Conservation (phyloP, 306 rosid species). For the Mimosa bimucronata region DNA sequence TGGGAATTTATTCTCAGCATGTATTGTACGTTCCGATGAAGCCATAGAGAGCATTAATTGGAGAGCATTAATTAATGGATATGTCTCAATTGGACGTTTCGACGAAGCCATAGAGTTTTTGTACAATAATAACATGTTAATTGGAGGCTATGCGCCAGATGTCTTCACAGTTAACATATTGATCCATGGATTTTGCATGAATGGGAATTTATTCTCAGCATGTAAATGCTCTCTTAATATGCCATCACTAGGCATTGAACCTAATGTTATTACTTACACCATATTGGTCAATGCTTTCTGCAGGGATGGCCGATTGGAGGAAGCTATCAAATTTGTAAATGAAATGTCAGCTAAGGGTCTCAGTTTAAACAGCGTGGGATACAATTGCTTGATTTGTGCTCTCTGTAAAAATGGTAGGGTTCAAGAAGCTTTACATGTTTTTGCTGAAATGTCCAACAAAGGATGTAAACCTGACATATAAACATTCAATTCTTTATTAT, state of each 20-base stretch:
- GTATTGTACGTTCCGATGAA: too few species aligned
- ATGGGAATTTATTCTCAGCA: slow-evolving; percentile 72
- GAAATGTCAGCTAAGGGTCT: slow-evolving; percentile 74
- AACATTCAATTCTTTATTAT: slow-evolving; percentile 77
- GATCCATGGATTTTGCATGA: slow-evolving; percentile 78
- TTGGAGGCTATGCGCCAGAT: slow-evolving; percentile 68
- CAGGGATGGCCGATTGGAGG: slow-evolving; percentile 67
- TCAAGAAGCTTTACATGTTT: slow-evolving; percentile 61
- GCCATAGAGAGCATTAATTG: too few species aligned
- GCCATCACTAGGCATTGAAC: slow-evolving; percentile 64
- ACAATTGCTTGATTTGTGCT: slow-evolving; percentile 75
- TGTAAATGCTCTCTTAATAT: slow-evolving; percentile 63
- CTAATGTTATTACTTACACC: slow-evolving; percentile 83
- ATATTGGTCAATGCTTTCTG: slow-evolving; percentile 73
- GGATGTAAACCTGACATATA: slow-evolving; percentile 85
- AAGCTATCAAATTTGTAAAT: slow-evolving; percentile 62
- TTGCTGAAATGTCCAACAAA: slow-evolving; percentile 62
- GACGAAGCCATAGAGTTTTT: slow-evolving; percentile 73
- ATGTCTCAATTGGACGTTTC: slow-evolving; percentile 63
- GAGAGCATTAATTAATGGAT: slow-evolving; percentile 82
- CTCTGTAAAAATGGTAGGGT: slow-evolving; percentile 65
- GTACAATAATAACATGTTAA: slow-evolving; percentile 54
- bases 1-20: too few species aligned
- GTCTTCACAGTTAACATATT: slow-evolving; percentile 76
- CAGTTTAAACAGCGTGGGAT: slow-evolving; percentile 68